Evolutionary conservation across 139 green algal species (phyloP).

Genomic region (Penium margaritaceum): DNA sequence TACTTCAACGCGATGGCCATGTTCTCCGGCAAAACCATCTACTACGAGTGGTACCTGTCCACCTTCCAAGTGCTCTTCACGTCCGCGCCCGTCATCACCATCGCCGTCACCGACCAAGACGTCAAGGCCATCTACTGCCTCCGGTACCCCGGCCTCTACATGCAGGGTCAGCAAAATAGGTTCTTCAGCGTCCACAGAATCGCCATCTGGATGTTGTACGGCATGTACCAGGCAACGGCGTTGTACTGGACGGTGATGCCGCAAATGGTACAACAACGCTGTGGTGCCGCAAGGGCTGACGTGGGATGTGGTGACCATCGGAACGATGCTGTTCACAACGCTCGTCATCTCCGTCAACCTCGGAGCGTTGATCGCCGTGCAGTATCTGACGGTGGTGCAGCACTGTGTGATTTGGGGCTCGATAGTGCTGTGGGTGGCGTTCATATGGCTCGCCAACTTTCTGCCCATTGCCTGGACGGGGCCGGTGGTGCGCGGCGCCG

Average conservation of each 20-base stretch:
- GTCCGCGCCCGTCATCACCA: constrained; percentile 47
- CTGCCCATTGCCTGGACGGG: not conserved
- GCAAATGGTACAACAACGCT: too few relatives aligned
- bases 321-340: constrained; percentile 44
- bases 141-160: constrained; percentile 52
- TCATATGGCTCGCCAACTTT: constrained; percentile 35
- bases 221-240: constrained; percentile 30
- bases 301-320: too few relatives aligned
- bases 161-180: not conserved
- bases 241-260: constrained; percentile 18
- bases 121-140: constrained; percentile 31
- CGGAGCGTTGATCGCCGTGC: constrained; percentile 39
- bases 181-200: not conserved
- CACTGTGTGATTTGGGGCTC: constrained; percentile 47
- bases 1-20: constrained; percentile 45
- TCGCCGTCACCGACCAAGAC: constrained; percentile 58
- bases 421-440: constrained; percentile 44
- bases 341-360: constrained; percentile 55
- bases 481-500: not conserved
- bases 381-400: constrained; percentile 48
- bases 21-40: constrained; percentile 41
- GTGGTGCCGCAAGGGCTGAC: too few relatives aligned
- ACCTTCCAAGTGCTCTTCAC: constrained; percentile 63
- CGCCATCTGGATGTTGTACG: not conserved
- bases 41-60: constrained; percentile 47